These are phyloP conservation scores for Diaporthe sp. DNA, from an alignment of 2,329 filamentous ascomycete genomes.

Conservation along the genomic window DNA sequence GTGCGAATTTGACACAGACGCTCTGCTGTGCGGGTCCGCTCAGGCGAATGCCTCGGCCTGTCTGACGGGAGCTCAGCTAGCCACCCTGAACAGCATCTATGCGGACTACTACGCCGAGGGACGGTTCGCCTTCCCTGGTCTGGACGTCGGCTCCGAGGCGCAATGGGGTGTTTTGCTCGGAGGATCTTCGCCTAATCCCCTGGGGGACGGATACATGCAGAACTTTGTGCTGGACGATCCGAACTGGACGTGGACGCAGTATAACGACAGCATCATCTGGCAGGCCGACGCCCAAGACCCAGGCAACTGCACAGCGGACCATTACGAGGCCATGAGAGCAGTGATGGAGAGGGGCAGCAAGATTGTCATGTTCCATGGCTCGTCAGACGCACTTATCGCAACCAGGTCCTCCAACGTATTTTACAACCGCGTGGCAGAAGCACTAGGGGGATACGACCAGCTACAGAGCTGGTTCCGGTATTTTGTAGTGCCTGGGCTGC, in stretches of 20 bases:
- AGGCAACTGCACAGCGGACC: slow-evolving; percentile 46
- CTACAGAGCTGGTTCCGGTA: slow-evolving; percentile 63
- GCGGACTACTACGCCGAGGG: slow-evolving; percentile 40
- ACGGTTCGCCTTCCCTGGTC: slow-evolving; percentile 49
- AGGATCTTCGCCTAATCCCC: slow-evolving; percentile 40
- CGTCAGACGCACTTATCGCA: slow-evolving; percentile 53
- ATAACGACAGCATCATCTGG: slow-evolving; percentile 45
- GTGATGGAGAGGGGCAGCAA: slow-evolving; percentile 54
- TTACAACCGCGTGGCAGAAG: slow-evolving; percentile 48
- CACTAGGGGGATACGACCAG: slow-evolving; percentile 49
- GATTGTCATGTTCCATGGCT: slow-evolving; percentile 57
- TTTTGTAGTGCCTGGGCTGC: slow-evolving; percentile 64
- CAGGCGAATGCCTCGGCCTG: slow-evolving; percentile 29
- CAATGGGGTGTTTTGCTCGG: slow-evolving; percentile 44
- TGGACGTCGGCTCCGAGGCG: slow-evolving; percentile 59
- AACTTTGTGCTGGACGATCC: slow-evolving; percentile 47
- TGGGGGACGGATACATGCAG: slow-evolving; percentile 45
- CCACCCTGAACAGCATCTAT: slow-evolving; percentile 47
- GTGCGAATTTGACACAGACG: slow-evolving; percentile 44
- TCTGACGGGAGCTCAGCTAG: slow-evolving; percentile 50
- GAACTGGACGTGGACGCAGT: slow-evolving; percentile 48
- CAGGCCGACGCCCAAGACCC: slow-evolving; percentile 45
- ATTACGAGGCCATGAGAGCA: slow-evolving; percentile 44
- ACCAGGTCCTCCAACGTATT: slow-evolving; percentile 49
- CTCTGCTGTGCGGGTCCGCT: slow-evolving; percentile 47